phyloP scores from a whole-genome alignment of 441 rosid species.

The Bocquillonia castaneifolia region DNA sequence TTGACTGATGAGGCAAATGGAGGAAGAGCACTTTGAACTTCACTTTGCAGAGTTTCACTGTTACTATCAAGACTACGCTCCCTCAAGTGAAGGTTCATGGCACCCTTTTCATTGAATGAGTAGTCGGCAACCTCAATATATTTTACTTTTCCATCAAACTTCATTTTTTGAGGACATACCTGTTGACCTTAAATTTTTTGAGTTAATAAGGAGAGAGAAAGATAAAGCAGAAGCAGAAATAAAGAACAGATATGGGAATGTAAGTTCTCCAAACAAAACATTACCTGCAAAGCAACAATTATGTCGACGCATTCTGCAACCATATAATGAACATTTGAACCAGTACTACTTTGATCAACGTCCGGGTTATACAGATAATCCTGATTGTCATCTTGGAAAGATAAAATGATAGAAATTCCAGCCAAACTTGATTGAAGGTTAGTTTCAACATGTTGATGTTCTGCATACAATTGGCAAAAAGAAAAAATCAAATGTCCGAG shows the following conservation, averaged over 20 bases:
- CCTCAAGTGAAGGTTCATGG: slow-evolving; percentile 23
- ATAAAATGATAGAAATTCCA: slow-evolving; percentile 62
- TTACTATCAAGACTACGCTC: slow-evolving; percentile 25
- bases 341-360: slow-evolving; percentile 32
- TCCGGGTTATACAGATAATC: slow-evolving; percentile 23
- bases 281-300: slow-evolving; percentile 70
- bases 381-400: slow-evolving; percentile 60
- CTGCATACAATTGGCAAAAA: slow-evolving; percentile 39
- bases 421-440: slow-evolving; percentile 58
- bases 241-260: slow-evolving; percentile 20
- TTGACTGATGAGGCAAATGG: slow-evolving; percentile 35
- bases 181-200: slow-evolving; percentile 48
- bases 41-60: slow-evolving; percentile 48
- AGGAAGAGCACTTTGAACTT: slow-evolving; percentile 69
- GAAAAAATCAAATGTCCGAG: slow-evolving; percentile 10
- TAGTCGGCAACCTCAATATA: slow-evolving; percentile 64
- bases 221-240: slow-evolving; percentile 15
- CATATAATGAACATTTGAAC: slow-evolving; percentile 49
- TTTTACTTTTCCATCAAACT: slow-evolving; percentile 62
- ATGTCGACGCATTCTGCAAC: slow-evolving; percentile 64
- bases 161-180: slow-evolving; percentile 70
- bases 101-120: slow-evolving; percentile 30
- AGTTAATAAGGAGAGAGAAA: slow-evolving; percentile 29
- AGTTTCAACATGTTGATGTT: slow-evolving; percentile 79
- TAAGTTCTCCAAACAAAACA: slow-evolving; percentile 26